Evolutionary conservation across 2,329 filamentous ascomycete genomes (phyloP), one percentile per base, ranked within the genome.

Genomic region (Sporothrix curviconia): DNA sequence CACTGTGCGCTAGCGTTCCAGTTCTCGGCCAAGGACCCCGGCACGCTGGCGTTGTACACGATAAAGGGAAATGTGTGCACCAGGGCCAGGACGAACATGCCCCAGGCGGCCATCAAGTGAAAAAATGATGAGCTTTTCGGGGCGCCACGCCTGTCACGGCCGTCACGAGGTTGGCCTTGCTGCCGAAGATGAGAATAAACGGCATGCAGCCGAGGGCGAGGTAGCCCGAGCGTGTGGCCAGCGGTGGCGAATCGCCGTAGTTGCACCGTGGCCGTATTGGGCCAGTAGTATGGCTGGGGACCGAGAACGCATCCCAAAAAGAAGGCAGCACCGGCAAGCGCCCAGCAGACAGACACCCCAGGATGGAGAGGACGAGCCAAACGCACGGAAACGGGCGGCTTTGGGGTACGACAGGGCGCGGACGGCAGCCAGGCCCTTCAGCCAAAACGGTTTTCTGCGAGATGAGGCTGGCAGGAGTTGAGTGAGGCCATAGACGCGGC

Each of bases 51-150:
- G 60, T 81, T 72, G 60, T 74, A 79, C 1, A 84, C 69, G 57
- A 84, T 77, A 62, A 82, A 84, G 0, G 81, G 81, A 51, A 84
- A 83, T 0, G 80, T 83, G 63, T 85, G 81, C 6, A 84, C 62
- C 4, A 84, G 68, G 0, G 79, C 78, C 1, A 83, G 70, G 17
- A 78, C 69, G 57, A 83, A 81, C 71, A 83, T 80, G 32, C 77
- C 78, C 66, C 78, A 81, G 44, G 74, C 73, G 3, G 76, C 71
- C 77, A 78, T 81, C 50, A 74, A 72, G 63, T 83, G 79, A 64
- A 78, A 80, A n/a, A n/a, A 79, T 66, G 57, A 82, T 78, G 1
- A 84, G 72, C 56, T 77, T 78, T 63, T 84, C 82, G 58, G 83
- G 79, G 0, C n/a, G 79, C 75, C 11, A 83, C 70, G 0, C 80